Evolutionary conservation across 805 yeast species (phyloP).

Genomic region (Debaryomyces castellii): DNA sequence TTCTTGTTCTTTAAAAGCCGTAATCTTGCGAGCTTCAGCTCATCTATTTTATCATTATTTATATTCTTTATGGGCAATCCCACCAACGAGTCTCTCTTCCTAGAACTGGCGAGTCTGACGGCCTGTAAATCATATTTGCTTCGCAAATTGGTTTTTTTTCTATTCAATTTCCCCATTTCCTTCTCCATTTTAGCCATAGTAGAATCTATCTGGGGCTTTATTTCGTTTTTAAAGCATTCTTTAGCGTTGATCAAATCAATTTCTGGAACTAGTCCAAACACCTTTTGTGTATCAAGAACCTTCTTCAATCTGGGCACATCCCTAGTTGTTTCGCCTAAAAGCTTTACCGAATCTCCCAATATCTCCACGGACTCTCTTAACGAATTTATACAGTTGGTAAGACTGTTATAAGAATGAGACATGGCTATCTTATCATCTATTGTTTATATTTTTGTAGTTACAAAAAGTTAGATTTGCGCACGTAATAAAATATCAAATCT

Average conservation of each 20-base stretch:
- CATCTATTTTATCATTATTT: constrained; percentile 22
- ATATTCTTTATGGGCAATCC: constrained; percentile 13
- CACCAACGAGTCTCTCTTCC: constrained; percentile 9
- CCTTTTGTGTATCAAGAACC: constrained; percentile 44
- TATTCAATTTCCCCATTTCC: constrained; percentile 32
- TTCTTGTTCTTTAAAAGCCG: constrained; percentile 41
- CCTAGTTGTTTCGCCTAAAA: constrained; percentile 33
- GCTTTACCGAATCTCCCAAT: constrained; percentile 29
- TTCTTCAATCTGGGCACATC: constrained; percentile 40
- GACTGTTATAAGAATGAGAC: constrained; percentile 11
- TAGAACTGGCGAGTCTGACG: constrained; percentile 28
- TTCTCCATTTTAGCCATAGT: constrained; percentile 29
- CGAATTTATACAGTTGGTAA: constrained; percentile 16
- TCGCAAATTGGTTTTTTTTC: constrained; percentile 29
- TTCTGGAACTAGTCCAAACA: constrained; percentile 53
- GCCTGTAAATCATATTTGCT: constrained; percentile 42
- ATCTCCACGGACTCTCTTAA: constrained; percentile 33
- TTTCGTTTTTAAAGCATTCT: constrained; percentile 30
- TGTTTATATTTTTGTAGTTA: not conserved
- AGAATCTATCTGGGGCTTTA: constrained; percentile 41
- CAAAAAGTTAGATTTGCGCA: constrained; percentile 1
- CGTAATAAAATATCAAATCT: not conserved
- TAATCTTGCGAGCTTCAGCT: constrained; percentile 36
- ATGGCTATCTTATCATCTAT: not conserved
- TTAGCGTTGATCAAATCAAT: constrained; percentile 43